phyloP scores from a whole-genome alignment of 2,329 filamentous ascomycete genomes.

The Clathrospora elynae region DNA sequence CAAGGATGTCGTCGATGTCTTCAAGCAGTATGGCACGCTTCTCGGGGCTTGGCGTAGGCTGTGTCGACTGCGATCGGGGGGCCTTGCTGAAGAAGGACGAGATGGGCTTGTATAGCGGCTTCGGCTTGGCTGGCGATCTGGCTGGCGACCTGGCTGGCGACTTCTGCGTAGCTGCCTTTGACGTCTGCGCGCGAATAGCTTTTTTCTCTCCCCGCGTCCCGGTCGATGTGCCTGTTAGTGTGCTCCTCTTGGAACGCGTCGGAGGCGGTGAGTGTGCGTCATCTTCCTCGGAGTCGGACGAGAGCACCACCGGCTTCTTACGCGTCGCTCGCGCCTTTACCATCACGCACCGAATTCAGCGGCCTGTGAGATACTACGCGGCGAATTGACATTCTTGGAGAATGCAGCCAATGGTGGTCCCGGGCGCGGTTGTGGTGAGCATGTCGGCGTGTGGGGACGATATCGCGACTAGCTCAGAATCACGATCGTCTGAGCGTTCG shows the following conservation, averaged over 20 bases:
- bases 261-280: constrained; percentile 37
- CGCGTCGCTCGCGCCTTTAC: constrained; percentile 46
- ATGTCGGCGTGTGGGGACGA: too few species aligned
- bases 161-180: constrained; percentile 26
- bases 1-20: constrained; percentile 46
- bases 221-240: constrained; percentile 30
- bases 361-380: constrained; percentile 17
- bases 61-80: constrained; percentile 49
- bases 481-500: neutral
- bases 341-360: constrained; percentile 44
- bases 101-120: constrained; percentile 51
- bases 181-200: constrained; percentile 24
- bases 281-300: constrained; percentile 43
- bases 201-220: constrained; percentile 24
- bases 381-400: constrained; percentile 39
- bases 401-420: constrained; percentile 22
- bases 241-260: constrained; percentile 37
- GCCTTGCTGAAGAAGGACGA: constrained; percentile 57
- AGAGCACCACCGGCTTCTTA: constrained; percentile 46
- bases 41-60: constrained; percentile 49
- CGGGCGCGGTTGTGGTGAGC: constrained; percentile 10
- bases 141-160: constrained; percentile 36
- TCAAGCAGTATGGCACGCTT: constrained; percentile 38
- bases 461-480: too few species aligned
- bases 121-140: constrained; percentile 44